phyloP scores from a whole-genome alignment of 768 basidiomycete species.

The Candolleomyces eurysporus region DNA sequence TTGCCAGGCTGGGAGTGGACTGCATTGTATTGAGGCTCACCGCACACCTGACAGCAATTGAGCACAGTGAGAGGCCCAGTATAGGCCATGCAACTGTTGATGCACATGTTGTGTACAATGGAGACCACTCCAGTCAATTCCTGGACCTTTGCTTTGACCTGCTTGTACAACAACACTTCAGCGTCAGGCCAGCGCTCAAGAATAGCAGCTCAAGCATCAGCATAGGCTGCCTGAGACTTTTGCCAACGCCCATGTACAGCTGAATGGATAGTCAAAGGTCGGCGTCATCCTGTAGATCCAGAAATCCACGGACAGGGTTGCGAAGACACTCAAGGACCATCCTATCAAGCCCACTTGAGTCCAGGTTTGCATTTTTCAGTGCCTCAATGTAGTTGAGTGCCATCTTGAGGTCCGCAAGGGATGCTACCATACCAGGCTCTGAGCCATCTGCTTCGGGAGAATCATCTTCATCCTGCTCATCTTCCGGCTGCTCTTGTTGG shows the following conservation, averaged over 20 bases:
- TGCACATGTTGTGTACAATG: slow-evolving; percentile 42
- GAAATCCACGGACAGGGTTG: not conserved
- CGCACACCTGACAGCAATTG: slow-evolving; percentile 23
- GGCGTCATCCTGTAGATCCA: not conserved
- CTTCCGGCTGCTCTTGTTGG: too few species aligned
- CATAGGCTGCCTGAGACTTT: not conserved
- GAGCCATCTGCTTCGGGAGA: too few species aligned
- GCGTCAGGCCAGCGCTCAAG: not conserved
- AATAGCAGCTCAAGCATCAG: not conserved
- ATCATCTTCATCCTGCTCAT: too few species aligned
- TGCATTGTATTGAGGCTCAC: slow-evolving; percentile 20
- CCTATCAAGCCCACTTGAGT: not conserved
- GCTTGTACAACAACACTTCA: not conserved
- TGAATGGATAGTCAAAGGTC: not conserved
- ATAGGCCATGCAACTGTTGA: slow-evolving; percentile 30
- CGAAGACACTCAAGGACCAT: not conserved
- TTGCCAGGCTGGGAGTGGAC: not conserved
- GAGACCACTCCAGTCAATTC: slow-evolving; percentile 32
- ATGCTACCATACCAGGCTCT: too few species aligned
- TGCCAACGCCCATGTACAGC: not conserved
- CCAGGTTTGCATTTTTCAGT: not conserved
- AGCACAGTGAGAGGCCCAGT: slow-evolving; percentile 19
- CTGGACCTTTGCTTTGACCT: slow-evolving; percentile 8
- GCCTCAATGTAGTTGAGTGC: not conserved
- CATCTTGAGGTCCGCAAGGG: not conserved